Conservation (phyloP, 1,284 basidiomycete species). For the Papiliotrema laurentii region DNA sequence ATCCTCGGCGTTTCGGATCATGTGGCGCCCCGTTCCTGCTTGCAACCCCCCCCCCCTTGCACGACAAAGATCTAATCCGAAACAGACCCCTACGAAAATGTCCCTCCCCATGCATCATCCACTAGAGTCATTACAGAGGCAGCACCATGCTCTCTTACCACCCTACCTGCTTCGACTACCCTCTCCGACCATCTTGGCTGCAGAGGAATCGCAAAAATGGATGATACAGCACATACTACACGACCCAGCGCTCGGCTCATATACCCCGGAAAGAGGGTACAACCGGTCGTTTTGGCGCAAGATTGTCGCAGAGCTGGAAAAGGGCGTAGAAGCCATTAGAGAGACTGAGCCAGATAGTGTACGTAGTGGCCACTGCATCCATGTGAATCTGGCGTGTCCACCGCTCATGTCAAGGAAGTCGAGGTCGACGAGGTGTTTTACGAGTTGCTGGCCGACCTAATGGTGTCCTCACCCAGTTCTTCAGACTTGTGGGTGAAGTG, state of each 20-base stretch:
- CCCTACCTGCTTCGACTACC: slow-evolving; percentile 33
- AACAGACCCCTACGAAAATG: too few relatives aligned
- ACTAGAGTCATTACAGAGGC: slow-evolving; percentile 17
- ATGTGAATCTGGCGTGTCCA: not conserved
- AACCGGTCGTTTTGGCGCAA: slow-evolving; percentile 30
- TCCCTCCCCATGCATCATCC: not conserved
- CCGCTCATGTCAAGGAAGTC: slow-evolving; percentile 7
- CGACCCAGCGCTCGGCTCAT: slow-evolving; percentile 5
- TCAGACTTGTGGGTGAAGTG: slow-evolving; percentile 7
- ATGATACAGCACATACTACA: slow-evolving; percentile 18
- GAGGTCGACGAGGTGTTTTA: slow-evolving; percentile 42
- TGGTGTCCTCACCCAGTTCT: slow-evolving; percentile 16
- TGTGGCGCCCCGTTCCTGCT: too few relatives aligned
- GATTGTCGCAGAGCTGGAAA: slow-evolving; percentile 24
- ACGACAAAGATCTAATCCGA: too few relatives aligned
- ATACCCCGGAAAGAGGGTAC: slow-evolving; percentile 31
- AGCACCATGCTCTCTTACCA: slow-evolving; percentile 43
- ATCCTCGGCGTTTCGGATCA: too few relatives aligned
- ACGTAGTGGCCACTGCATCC: not conserved
- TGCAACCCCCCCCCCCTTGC: not conserved
- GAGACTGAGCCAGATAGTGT: slow-evolving; percentile 14
- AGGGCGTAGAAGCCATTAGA: slow-evolving; percentile 11
- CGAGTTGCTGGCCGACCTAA: slow-evolving; percentile 30
- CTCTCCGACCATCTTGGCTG: slow-evolving; percentile 9
- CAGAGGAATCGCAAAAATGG: slow-evolving; percentile 11